A percentile compares a stretch with the other conserved stretches of the same genome.
These are phyloP conservation scores for Cryptococcus deneoformans DNA, from an alignment of 1,284 basidiomycete genomes.

Conservation along the genomic window DNA sequence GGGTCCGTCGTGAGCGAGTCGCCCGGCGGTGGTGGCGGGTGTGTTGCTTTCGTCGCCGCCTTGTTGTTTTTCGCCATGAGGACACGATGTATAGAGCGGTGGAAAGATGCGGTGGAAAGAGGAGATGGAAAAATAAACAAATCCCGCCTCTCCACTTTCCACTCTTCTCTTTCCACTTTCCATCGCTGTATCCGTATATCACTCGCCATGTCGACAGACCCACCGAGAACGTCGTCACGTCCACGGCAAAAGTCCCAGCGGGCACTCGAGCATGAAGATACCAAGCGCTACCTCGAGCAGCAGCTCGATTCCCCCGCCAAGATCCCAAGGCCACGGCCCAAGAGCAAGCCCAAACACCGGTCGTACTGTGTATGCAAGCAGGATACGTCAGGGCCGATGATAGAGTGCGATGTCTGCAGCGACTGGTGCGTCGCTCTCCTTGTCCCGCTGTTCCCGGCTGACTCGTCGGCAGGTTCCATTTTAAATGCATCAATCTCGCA, in stretches of 20 bases:
- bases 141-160: too few species aligned
- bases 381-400: slow-evolving; percentile 36
- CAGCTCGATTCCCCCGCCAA: background rate
- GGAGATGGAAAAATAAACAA: too few species aligned
- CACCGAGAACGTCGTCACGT: background rate
- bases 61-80: slow-evolving; percentile 27
- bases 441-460: background rate
- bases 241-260: slow-evolving; percentile 22
- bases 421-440: slow-evolving; percentile 37
- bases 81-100: too few species aligned
- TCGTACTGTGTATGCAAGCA: slow-evolving; percentile 39
- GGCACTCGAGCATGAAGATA: slow-evolving; percentile 30
- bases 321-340: slow-evolving; percentile 13
- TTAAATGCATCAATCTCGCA: slow-evolving; percentile 30
- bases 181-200: too few species aligned
- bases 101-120: too few species aligned
- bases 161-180: too few species aligned
- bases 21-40: too few species aligned
- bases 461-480: slow-evolving; percentile 40
- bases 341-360: slow-evolving; percentile 23
- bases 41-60: too few species aligned
- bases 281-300: slow-evolving; percentile 18
- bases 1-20: slow-evolving; percentile 20
- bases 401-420: slow-evolving; percentile 43
- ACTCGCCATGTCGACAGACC: too few species aligned